Evolutionary conservation across 1,139 yeast species (phyloP), one percentile per base, ranked within the genome.

Genomic region (Yamadazyma triangularis): DNA sequence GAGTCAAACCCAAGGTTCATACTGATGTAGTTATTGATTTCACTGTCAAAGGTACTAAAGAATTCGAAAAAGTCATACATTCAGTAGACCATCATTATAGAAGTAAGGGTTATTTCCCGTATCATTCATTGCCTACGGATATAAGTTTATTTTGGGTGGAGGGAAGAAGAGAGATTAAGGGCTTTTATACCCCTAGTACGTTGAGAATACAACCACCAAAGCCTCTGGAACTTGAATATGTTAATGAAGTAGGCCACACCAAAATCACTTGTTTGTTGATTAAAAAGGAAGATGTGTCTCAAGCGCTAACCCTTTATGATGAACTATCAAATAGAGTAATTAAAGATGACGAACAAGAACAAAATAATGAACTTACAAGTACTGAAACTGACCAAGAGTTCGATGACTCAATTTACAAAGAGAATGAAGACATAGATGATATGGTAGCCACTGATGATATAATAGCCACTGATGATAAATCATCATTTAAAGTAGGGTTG

Each of bases 401-500:
- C 20, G n/a, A n/a, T n/a, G n/a, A n/a, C n/a, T n/a, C n/a, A n/a
- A n/a, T n/a, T n/a, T n/a, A n/a, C n/a, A 18, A 18, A 18, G 20
- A 18, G 20, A 18, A 18, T 7, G 20, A 15, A 25, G 12, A 18
- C 6, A 6, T 18, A 7, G 20, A 18, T 18, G 6, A 6, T 7
- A 18, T 6, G 8, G 6, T 32, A 11, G 16, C 21, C 18, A 15
- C 10, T n/a, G 35, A 29, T 8, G 39, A 34, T 4, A 44, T 33
- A 18, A 32, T 28, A 11, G 49, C 44, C 11, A 48, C 35, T n/a
- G 60, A 61, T 9, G 33, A 33, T 3, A 24, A 13, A 12, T 26
- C 11, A n/a, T 33, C 29, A 33, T 79, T 85, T 50, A 64, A 64
- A 11, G 67, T 86, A 23, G 75, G 73, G 0, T 51, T 86, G 32